A percentile compares a stretch with the other conserved stretches of the same genome.
Evolutionary conservation across 2,329 filamentous ascomycete species (phyloP).

Genomic region (Eurotiales sp.): DNA sequence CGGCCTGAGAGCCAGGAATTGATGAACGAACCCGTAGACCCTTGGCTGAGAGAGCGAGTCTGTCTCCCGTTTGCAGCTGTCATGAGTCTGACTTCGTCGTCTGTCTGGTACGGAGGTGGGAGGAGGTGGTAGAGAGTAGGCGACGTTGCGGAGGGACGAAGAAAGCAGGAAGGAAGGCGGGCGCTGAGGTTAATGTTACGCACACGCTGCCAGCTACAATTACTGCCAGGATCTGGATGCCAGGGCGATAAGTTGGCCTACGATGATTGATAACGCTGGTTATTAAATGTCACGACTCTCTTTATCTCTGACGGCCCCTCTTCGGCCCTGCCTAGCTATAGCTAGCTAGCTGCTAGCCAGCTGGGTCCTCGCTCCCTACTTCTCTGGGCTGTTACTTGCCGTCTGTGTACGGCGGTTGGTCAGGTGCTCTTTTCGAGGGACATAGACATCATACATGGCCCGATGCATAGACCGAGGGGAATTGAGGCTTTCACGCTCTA

Average conservation of each 20-base stretch:
- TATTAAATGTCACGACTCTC: not conserved
- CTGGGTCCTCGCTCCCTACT: too few relatives aligned
- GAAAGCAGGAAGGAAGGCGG: not conserved
- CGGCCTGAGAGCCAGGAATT: slow-evolving; percentile 14
- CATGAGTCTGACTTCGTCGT: not conserved
- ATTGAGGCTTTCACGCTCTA: too few relatives aligned
- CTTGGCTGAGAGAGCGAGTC: slow-evolving; percentile 15
- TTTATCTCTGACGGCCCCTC: slow-evolving; percentile 7
- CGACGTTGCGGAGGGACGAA: not conserved
- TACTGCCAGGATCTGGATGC: too few relatives aligned
- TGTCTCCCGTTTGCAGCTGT: slow-evolving; percentile 8
- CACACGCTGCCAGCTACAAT: too few relatives aligned
- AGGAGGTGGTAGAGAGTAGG: not conserved
- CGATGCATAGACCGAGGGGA: too few relatives aligned
- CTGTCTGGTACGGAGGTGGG: not conserved
- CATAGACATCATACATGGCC: too few relatives aligned
- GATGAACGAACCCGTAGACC: slow-evolving; percentile 12
- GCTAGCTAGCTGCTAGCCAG: not conserved
- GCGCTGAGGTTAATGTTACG: not conserved
- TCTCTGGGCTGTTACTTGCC: too few relatives aligned
- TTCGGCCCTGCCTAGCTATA: not conserved
- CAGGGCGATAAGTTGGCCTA: too few relatives aligned
- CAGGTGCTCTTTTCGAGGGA: too few relatives aligned
- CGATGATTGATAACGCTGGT: too few relatives aligned
- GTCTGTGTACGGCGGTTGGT: too few relatives aligned